Evolutionary conservation across 23 red algal species (phyloP).

Genomic region (Agarophyton chilense): DNA sequence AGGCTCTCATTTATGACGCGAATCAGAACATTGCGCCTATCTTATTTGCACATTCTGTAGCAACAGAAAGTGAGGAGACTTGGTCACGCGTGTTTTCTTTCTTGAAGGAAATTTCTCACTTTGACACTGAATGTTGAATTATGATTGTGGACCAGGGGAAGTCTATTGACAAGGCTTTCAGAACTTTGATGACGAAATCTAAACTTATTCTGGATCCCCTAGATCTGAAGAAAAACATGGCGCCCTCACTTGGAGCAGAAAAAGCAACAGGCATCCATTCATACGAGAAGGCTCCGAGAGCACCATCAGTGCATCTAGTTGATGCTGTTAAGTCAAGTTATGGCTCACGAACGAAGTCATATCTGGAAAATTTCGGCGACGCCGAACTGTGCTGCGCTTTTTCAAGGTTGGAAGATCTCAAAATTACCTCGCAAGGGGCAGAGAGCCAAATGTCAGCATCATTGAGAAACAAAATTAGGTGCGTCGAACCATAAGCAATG

Average conservation of each 20-base stretch:
- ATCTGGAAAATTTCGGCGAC: not conserved
- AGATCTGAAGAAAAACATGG: constrained; percentile 19
- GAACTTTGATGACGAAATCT: not conserved
- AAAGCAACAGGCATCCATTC: not conserved
- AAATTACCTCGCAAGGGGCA: constrained; percentile 3
- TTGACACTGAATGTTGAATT: not conserved
- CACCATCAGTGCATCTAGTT: not conserved
- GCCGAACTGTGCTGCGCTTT: constrained; percentile 4
- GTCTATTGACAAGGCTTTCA: not conserved
- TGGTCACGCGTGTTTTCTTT: not conserved
- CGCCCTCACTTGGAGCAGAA: not conserved
- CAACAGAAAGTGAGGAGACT: constrained; percentile 15
- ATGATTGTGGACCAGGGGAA: constrained; percentile 8
- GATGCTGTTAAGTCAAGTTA: not conserved
- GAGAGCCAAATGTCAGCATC: constrained; percentile 36
- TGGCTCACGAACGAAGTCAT: not conserved
- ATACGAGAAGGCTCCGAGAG: not conserved
- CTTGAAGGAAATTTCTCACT: not conserved
- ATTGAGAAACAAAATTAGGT: not conserved
- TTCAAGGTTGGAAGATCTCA: constrained; percentile 13
- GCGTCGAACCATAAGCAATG: constrained; percentile 22
- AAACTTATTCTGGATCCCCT: constrained; percentile 15
- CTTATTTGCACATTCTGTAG: constrained; percentile 10
- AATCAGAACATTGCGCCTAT: not conserved
- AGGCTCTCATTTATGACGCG: constrained; percentile 22